A percentile compares a stretch with the other conserved stretches of the same genome.
These are phyloP conservation scores for Auricularia sp. DNA, from an alignment of 768 basidiomycete genomes.

Conservation along the genomic window DNA sequence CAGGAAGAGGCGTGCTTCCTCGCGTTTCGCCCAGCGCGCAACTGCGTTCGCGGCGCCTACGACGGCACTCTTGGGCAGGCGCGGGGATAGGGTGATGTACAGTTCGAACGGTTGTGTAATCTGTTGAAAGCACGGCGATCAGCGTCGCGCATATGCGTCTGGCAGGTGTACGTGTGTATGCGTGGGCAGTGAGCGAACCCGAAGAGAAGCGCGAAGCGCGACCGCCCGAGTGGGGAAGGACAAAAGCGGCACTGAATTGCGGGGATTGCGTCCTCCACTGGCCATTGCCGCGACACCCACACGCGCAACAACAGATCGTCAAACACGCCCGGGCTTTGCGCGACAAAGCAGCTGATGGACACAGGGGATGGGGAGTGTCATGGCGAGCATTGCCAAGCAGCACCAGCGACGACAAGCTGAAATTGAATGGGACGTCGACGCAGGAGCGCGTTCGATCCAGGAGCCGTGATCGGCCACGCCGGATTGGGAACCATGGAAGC, in stretches of 20 bases:
- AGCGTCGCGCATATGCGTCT: background rate
- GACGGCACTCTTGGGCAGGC: conserved; percentile 77
- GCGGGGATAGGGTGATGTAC: conserved; percentile 73
- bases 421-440: background rate
- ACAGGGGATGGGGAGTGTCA: no score
- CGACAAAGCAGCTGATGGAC: no score
- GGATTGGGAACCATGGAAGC: conserved; percentile 7
- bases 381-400: no score
- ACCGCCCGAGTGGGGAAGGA: background rate
- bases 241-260: background rate
- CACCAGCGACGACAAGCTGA: background rate
- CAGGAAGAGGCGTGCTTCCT: conserved; percentile 74
- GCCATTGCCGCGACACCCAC: no score
- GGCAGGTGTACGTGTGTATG: background rate
- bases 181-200: background rate
- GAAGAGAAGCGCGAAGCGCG: background rate
- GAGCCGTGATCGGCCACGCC: background rate
- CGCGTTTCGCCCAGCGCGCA: conserved; percentile 82
- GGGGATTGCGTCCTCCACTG: no score
- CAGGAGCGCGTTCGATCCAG: background rate
- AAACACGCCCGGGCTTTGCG: no score
- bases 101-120: conserved; percentile 91
- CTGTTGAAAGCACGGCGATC: conserved; percentile 29
- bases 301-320: no score
- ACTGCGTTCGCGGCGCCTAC: conserved; percentile 86